Evolutionary conservation across 2,329 filamentous ascomycete genomes (phyloP).

Genomic region (Hortaea werneckii): DNA sequence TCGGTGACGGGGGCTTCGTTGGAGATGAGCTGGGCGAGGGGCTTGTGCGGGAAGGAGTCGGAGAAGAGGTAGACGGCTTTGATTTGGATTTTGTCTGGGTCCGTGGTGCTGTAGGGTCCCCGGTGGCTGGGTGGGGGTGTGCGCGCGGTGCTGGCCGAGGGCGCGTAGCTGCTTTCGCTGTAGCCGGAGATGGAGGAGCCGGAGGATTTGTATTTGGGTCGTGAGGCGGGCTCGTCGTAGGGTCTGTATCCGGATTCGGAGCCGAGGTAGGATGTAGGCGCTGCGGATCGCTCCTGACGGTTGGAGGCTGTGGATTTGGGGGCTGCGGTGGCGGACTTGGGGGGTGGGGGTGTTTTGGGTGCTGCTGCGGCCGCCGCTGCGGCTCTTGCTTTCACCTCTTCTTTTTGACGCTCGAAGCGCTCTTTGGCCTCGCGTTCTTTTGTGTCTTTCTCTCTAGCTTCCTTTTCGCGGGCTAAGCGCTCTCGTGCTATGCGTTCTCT

Average conservation of each 20-base stretch:
- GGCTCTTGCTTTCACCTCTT: conserved; percentile 21
- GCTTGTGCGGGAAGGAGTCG: conserved; percentile 78
- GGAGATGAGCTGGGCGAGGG: conserved; percentile 78
- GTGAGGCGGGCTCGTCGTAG: conserved; percentile 30
- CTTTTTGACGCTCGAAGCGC: conserved; percentile 19
- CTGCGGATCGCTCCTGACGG: conserved; percentile 39
- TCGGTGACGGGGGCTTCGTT: conserved; percentile 81
- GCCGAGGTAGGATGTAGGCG: conserved; percentile 46
- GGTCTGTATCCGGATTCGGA: conserved; percentile 43
- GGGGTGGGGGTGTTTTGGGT: conserved; percentile 36
- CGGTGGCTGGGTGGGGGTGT: conserved; percentile 66
- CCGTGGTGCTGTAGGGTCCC: conserved; percentile 72
- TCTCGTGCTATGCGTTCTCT: conserved; percentile 36
- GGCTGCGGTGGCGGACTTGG: conserved; percentile 12
- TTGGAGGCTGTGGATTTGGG: conserved; percentile 15
- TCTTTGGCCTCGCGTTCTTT: conserved; percentile 27
- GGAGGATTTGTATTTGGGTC: conserved; percentile 30
- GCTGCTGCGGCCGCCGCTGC: conserved; percentile 30
- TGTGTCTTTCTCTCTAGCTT: conserved; percentile 30
- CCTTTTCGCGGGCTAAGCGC: conserved; percentile 26
- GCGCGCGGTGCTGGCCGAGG: conserved; percentile 70
- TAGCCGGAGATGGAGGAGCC: conserved; percentile 40
- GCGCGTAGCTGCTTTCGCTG: conserved; percentile 79
- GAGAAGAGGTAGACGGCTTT: conserved; percentile 88
- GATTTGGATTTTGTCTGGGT: conserved; percentile 94